Conservation (phyloP, 805 yeast species). For the Candida palmyrensis region DNA sequence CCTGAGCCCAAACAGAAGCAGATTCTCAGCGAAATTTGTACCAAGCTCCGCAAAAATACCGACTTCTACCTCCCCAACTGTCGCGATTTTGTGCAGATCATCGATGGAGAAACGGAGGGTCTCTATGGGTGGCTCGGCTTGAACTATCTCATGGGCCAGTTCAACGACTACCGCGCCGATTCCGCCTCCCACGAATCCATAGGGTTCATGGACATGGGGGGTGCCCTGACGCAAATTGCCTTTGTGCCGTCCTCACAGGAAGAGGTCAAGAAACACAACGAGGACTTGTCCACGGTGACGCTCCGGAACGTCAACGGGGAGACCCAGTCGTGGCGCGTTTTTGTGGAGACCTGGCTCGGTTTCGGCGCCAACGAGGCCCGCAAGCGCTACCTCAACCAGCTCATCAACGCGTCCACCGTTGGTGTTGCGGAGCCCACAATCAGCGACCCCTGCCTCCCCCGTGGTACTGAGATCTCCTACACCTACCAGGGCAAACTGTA, state of each 20-base stretch:
- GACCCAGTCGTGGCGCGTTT: slow-evolving; percentile 73
- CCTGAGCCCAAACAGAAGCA: slow-evolving; percentile 46
- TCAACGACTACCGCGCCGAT: slow-evolving; percentile 38
- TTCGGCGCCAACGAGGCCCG: slow-evolving; percentile 97
- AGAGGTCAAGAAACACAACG: slow-evolving; percentile 61
- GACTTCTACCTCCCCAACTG: slow-evolving; percentile 58
- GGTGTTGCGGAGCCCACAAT: slow-evolving; percentile 17
- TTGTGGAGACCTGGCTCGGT: slow-evolving; percentile 96
- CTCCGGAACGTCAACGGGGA: slow-evolving; percentile 69
- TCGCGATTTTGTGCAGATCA: slow-evolving; percentile 68
- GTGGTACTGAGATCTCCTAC: slow-evolving; percentile 48
- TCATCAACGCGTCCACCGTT: slow-evolving; percentile 32
- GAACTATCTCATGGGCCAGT: slow-evolving; percentile 71
- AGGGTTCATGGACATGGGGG: slow-evolving; percentile 99
- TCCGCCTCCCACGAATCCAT: slow-evolving; percentile 45
- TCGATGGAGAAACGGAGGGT: slow-evolving; percentile 95
- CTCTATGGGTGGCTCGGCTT: slow-evolving; percentile 93
- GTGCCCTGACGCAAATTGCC: slow-evolving; percentile 95
- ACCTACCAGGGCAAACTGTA: slow-evolving; percentile 43
- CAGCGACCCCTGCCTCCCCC: slow-evolving; percentile 79
- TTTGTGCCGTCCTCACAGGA: slow-evolving; percentile 69
- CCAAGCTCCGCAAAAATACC: slow-evolving; percentile 46
- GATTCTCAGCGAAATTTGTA: slow-evolving; percentile 60
- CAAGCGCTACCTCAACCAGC: slow-evolving; percentile 56
- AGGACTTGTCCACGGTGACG: slow-evolving; percentile 65